Conservation (phyloP, 2,329 filamentous ascomycete species). For the Colletotrichum phormii region DNA sequence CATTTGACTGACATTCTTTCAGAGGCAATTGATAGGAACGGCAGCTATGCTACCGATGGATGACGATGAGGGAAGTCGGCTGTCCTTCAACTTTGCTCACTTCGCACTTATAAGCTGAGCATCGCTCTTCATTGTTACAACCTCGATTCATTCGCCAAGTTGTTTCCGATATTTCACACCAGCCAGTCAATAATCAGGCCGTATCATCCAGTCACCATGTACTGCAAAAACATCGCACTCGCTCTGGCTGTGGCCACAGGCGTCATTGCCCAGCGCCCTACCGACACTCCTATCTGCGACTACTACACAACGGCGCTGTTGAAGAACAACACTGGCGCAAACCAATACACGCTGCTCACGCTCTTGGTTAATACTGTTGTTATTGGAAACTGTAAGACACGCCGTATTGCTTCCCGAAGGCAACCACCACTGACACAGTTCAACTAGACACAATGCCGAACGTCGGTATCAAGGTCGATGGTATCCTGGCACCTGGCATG, state of each 20-base stretch:
- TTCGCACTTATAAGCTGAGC: background rate
- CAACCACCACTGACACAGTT: background rate
- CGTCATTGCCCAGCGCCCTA: slow-evolving; percentile 57
- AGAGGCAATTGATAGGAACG: background rate
- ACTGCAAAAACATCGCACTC: slow-evolving; percentile 40
- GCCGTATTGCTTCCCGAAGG: background rate
- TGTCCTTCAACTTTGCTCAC: background rate
- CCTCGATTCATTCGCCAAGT: background rate
- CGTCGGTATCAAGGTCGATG: slow-evolving; percentile 63
- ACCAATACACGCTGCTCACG: slow-evolving; percentile 67
- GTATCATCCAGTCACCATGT: slow-evolving; percentile 40
- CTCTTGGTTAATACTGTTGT: slow-evolving; percentile 72
- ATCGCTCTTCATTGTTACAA: background rate
- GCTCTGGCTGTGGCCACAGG: slow-evolving; percentile 42
- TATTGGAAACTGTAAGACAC: slow-evolving; percentile 67
- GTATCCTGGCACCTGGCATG: slow-evolving; percentile 64
- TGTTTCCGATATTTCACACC: background rate
- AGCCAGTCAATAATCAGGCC: background rate
- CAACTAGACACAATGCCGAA: slow-evolving; percentile 62
- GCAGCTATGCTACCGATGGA: background rate
- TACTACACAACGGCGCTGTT: slow-evolving; percentile 72
- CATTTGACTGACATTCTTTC: background rate
- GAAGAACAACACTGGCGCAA: slow-evolving; percentile 68
- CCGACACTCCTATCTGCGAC: slow-evolving; percentile 67
- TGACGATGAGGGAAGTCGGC: background rate